phyloP scores from a whole-genome alignment of 306 rosid genomes.

The Prunus davidiana region DNA sequence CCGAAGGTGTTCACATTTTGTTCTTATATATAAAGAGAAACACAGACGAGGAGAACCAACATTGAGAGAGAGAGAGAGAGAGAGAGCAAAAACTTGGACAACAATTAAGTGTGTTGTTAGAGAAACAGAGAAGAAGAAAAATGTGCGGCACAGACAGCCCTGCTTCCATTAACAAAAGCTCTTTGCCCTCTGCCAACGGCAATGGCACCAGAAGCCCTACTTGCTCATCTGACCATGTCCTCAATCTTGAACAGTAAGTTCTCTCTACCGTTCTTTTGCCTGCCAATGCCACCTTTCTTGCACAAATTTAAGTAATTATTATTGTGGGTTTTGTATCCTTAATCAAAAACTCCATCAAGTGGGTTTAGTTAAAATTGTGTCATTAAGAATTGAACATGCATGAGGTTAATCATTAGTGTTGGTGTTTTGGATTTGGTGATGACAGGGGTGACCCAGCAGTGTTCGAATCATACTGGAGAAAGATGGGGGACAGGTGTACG shows the following conservation, averaged over 20 bases:
- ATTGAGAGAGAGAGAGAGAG: too few species aligned
- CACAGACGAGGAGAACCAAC: too few species aligned
- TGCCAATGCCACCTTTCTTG: too few species aligned
- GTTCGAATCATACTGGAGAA: conserved; percentile 51
- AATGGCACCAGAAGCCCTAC: not conserved
- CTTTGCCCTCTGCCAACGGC: conserved; percentile 6
- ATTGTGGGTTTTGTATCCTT: too few species aligned
- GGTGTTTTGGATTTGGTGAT: not conserved
- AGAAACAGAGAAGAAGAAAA: not conserved
- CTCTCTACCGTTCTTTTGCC: too few species aligned
- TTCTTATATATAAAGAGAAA: too few species aligned
- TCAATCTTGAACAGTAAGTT: conserved; percentile 53
- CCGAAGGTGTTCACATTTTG: too few species aligned
- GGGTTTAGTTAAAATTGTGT: not conserved
- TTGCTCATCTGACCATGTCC: conserved; percentile 3
- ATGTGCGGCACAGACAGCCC: conserved; percentile 31
- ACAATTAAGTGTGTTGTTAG: not conserved
- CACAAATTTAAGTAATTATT: too few species aligned
- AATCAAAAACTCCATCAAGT: not conserved
- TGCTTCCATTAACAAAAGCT: conserved; percentile 10
- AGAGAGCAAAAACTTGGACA: not conserved
- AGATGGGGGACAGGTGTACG: conserved; percentile 45
- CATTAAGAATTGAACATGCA: not conserved
- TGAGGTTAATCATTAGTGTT: not conserved
- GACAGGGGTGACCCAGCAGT: conserved; percentile 67